Percentiles rank a stretch among this genome's conserved stretches.
phyloP scores from a whole-genome alignment of 2,329 filamentous ascomycete species.

The Neofusicoccum kwambonambiense region DNA sequence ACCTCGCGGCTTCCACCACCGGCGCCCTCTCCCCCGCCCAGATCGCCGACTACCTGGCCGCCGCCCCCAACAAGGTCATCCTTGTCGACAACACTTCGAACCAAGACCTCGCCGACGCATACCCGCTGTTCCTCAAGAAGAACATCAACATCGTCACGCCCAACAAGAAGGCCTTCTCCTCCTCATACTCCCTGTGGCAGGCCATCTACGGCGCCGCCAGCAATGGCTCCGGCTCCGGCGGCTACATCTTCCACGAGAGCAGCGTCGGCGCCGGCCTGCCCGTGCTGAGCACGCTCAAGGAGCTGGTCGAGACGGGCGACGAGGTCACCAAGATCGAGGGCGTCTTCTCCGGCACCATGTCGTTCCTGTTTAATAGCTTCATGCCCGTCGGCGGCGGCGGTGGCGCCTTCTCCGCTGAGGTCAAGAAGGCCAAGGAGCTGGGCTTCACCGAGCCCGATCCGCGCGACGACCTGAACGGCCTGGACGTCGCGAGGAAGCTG shows the following conservation, averaged over 20 bases:
- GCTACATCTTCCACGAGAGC: slow-evolving; percentile 91
- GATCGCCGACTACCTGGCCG: slow-evolving; percentile 73
- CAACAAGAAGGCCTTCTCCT: slow-evolving; percentile 97
- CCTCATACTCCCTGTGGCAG: slow-evolving; percentile 76
- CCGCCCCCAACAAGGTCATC: slow-evolving; percentile 74
- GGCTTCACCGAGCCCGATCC: slow-evolving; percentile 92
- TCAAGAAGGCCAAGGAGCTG: slow-evolving; percentile 85
- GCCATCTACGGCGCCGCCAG: slow-evolving; percentile 77
- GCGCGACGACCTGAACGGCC: slow-evolving; percentile 79
- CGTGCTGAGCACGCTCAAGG: slow-evolving; percentile 88
- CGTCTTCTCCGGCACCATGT: slow-evolving; percentile 97
- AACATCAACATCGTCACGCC: slow-evolving; percentile 92
- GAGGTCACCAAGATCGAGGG: slow-evolving; percentile 90
- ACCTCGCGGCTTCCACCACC: slow-evolving; percentile 63
- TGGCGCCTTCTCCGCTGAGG: slow-evolving; percentile 86
- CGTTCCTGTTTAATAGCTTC: slow-evolving; percentile 97
- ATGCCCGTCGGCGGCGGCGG: slow-evolving; percentile 74
- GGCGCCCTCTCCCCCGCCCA: slow-evolving; percentile 66
- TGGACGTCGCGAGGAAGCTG: slow-evolving; percentile 92
- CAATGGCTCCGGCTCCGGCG: slow-evolving; percentile 55
- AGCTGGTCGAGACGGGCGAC: slow-evolving; percentile 92
- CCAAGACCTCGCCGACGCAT: slow-evolving; percentile 77
- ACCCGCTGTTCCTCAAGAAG: slow-evolving; percentile 75
- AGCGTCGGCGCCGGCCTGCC: slow-evolving; percentile 92
- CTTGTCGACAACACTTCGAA: slow-evolving; percentile 96